Evolutionary conservation across 306 rosid species (phyloP).

Genomic region (Cucumis cinereus): DNA sequence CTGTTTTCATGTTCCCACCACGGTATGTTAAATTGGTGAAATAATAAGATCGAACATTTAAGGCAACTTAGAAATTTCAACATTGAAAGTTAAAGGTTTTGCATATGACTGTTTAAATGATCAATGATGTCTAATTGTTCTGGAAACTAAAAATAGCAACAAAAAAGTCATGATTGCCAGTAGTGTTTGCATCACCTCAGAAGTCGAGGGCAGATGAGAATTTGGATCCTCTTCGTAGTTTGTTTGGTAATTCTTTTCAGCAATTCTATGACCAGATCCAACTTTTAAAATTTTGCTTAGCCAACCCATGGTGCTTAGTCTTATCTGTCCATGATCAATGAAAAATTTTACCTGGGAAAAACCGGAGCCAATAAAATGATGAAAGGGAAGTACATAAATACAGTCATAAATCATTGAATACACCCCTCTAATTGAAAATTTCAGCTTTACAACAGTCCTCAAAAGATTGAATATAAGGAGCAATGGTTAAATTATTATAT

Average conservation of each 20-base stretch:
- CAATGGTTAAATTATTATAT: background rate
- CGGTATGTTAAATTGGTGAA: constrained; percentile 12
- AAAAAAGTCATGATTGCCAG: background rate
- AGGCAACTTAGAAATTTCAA: background rate
- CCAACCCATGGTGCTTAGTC: constrained; percentile 9
- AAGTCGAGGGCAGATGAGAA: constrained; percentile 47
- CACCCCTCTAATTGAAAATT: background rate
- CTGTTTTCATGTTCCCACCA: constrained; percentile 39
- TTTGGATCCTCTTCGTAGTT: constrained; percentile 34
- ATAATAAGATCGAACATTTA: constrained; percentile 2
- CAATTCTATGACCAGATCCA: constrained; percentile 11
- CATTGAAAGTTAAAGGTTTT: background rate
- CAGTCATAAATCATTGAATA: background rate
- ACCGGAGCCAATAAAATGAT: constrained; percentile 1
- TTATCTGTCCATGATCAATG: constrained; percentile 9
- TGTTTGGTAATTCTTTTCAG: constrained; percentile 39
- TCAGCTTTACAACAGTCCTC: background rate
- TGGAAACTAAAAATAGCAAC: background rate
- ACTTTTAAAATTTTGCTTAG: constrained; percentile 15
- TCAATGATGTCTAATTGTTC: background rate
- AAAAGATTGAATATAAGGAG: background rate
- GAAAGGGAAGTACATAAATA: background rate
- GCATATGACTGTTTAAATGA: background rate
- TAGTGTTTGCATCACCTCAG: constrained; percentile 41
- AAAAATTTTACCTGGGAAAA: constrained; percentile 3